These are phyloP conservation scores for Ascochyta viciae-villosae DNA, from an alignment of 2,329 filamentous ascomycete genomes.

Conservation along the genomic window DNA sequence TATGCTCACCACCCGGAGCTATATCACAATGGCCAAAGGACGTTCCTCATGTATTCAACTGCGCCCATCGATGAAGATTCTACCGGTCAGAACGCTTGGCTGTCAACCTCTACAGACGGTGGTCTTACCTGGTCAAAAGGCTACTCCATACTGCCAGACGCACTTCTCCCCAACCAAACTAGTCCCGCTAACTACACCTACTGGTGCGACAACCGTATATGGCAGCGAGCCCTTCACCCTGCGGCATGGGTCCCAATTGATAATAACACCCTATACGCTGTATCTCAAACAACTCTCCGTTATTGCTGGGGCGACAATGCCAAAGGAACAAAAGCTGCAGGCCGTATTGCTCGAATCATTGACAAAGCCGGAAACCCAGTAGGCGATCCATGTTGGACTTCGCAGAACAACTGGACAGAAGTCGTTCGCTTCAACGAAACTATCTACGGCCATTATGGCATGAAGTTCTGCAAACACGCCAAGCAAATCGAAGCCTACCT, in stretches of 20 bases:
- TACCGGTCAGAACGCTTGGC: constrained; percentile 20
- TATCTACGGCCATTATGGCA: constrained; percentile 21
- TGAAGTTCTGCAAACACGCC: constrained; percentile 22
- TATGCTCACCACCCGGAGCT: constrained; percentile 24
- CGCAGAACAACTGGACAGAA: constrained; percentile 20
- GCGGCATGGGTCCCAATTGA: constrained; percentile 19
- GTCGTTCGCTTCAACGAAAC: constrained; percentile 22
- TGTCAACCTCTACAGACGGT: constrained; percentile 21
- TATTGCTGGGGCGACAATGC: constrained; percentile 22
- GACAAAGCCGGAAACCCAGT: constrained; percentile 13
- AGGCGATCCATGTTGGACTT: constrained; percentile 22
- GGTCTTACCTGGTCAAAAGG: constrained; percentile 23
- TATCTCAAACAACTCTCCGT: constrained; percentile 21
- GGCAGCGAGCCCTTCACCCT: constrained; percentile 23
- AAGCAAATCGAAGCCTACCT: constrained; percentile 21
- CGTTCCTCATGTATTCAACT: constrained; percentile 19
- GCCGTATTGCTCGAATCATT: constrained; percentile 19
- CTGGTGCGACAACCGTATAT: constrained; percentile 22
- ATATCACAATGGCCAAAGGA: constrained; percentile 16
- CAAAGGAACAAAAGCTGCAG: constrained; percentile 23
- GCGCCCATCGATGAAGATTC: constrained; percentile 24
- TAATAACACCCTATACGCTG: constrained; percentile 16
- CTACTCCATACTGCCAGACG: constrained; percentile 17
- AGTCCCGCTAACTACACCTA: constrained; percentile 21
- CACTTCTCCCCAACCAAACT: constrained; percentile 18